phyloP scores from a whole-genome alignment of 139 green algal species.

The Zygnema cylindricum region DNA sequence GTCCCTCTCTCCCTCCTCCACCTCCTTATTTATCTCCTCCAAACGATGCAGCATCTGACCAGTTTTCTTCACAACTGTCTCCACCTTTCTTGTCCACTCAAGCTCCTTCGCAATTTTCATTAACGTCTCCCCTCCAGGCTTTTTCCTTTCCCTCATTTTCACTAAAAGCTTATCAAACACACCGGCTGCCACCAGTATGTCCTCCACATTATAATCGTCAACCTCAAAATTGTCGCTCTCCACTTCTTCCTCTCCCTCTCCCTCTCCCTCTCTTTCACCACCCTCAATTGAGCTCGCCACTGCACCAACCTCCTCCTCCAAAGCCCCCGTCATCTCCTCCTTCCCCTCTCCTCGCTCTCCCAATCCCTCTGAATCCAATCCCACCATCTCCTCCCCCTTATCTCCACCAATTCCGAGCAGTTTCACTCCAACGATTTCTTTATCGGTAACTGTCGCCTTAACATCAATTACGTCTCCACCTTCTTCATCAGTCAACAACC shows the following conservation, averaged over 20 bases:
- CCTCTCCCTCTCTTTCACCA: not conserved
- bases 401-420: not conserved
- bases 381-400: not conserved
- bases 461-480: not conserved
- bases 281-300: no score
- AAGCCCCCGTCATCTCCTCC: not conserved
- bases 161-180: not conserved
- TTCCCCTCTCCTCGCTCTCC: not conserved
- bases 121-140: not conserved
- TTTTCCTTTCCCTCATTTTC: not conserved
- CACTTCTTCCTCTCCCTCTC: not conserved
- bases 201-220: not conserved
- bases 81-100: not conserved
- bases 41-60: not conserved
- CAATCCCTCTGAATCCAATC: not conserved
- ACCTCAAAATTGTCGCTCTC: not conserved
- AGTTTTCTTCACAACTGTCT: not conserved
- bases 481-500: not conserved
- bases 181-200: not conserved
- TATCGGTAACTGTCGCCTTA: not conserved
- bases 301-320: no score
- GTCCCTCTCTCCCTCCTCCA: not conserved
- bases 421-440: no score
- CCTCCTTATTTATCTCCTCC: not conserved
- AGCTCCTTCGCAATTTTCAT: not conserved